Conservation (phyloP, 129 eudicot genomes). For the Ambrosia trifida region DNA sequence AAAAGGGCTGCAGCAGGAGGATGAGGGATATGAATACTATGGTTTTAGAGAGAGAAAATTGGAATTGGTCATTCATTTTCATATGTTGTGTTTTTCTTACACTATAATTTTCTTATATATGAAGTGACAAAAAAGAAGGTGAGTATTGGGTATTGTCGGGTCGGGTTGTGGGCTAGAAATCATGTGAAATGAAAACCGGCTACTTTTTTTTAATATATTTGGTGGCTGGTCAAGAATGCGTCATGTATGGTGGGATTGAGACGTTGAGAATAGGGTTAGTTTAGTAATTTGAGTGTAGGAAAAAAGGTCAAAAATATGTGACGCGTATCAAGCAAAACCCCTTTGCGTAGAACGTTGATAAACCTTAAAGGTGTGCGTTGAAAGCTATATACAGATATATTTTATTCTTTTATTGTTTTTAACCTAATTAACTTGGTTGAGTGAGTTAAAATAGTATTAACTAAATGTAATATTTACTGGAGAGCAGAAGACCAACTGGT, state of each 20-base stretch:
- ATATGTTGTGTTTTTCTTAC: conserved; percentile 18
- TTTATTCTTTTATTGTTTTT: conserved; percentile 16
- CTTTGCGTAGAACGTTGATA: conserved; percentile 40
- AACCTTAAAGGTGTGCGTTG: conserved; percentile 39
- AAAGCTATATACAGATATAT: too few species aligned
- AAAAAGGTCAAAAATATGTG: conserved; percentile 36
- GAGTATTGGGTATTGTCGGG: conserved; percentile 4
- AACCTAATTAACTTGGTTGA: background rate
- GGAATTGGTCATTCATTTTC: conserved; percentile 23
- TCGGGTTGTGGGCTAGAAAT: conserved; percentile 35
- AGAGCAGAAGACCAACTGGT: too few species aligned
- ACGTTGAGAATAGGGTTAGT: conserved; percentile 28
- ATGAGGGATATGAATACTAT: conserved; percentile 20
- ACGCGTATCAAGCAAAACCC: conserved; percentile 43
- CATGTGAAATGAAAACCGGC: conserved; percentile 26
- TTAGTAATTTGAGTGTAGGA: background rate
- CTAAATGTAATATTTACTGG: too few species aligned
- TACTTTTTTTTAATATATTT: conserved; percentile 9
- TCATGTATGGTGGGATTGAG: conserved; percentile 34
- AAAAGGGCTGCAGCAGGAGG: conserved; percentile 24
- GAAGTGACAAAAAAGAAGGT: background rate
- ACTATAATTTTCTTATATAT: conserved; percentile 12
- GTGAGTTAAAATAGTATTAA: too few species aligned
- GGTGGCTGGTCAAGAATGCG: conserved; percentile 36
- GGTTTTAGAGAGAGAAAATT: conserved; percentile 32